A percentile compares a stretch with the other conserved stretches of the same genome.
phyloP scores from a whole-genome alignment of 2,329 filamentous ascomycete genomes.

The Pseudogymnoascus sp. region DNA sequence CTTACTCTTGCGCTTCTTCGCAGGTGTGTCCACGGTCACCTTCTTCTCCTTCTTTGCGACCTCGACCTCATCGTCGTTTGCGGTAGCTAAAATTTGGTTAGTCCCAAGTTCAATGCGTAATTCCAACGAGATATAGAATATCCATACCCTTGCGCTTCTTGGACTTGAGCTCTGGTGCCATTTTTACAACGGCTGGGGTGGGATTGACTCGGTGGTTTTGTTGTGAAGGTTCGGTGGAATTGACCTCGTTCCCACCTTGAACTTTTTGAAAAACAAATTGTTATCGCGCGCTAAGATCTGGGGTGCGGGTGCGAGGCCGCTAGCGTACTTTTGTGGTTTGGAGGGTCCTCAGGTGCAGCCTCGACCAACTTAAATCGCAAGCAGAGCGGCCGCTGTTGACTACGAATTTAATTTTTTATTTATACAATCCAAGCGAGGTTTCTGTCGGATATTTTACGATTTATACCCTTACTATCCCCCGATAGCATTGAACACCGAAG shows the following conservation, averaged over 20 bases:
- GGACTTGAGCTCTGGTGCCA: conserved; percentile 45
- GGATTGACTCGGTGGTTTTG: neutral
- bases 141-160: conserved; percentile 47
- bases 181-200: conserved; percentile 25
- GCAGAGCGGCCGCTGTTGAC: neutral
- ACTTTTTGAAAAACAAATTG: conserved; percentile 11
- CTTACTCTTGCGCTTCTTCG: conserved; percentile 30
- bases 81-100: conserved; percentile 27
- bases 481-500: neutral
- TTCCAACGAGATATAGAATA: neutral
- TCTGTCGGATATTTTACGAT: neutral
- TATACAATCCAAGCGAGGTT: neutral
- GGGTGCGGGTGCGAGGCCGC: conserved; percentile 9
- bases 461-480: neutral
- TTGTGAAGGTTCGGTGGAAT: conserved; percentile 7
- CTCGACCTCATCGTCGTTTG: conserved; percentile 28
- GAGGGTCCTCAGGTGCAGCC: neutral
- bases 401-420: neutral
- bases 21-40: conserved; percentile 18
- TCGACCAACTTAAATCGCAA: neutral
- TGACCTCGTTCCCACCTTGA: conserved; percentile 8
- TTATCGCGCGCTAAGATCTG: conserved; percentile 9
- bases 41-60: conserved; percentile 34
- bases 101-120: neutral
- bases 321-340: conserved; percentile 1